Evolutionary conservation across 768 basidiomycete species (phyloP).

Genomic region (Pilatotrama ljubarskyi): DNA sequence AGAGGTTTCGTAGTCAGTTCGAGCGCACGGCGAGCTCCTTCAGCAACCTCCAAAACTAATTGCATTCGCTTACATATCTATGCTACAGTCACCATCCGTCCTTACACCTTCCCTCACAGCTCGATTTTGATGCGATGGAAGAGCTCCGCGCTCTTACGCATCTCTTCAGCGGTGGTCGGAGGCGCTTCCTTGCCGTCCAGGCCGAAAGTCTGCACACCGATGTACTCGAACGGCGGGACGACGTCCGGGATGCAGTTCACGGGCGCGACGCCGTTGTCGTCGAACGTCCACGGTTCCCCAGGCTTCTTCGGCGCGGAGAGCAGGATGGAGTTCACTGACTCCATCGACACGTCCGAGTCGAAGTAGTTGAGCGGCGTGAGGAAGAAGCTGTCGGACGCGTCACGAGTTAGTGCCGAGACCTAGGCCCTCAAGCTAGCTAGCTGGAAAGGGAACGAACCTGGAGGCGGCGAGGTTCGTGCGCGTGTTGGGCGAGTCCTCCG

Average conservation of each 20-base stretch:
- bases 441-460: constrained; percentile 36
- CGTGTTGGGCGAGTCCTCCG: constrained; percentile 65
- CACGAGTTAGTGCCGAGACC: neutral
- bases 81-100: neutral
- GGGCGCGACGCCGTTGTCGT: constrained; percentile 55
- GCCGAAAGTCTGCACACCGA: constrained; percentile 36
- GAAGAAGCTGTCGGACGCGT: constrained; percentile 43
- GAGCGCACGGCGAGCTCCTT: no score
- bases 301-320: constrained; percentile 40
- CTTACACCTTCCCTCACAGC: constrained; percentile 15
- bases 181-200: constrained; percentile 34
- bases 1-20: no score
- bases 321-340: constrained; percentile 53
- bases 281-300: constrained; percentile 41
- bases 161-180: constrained; percentile 37
- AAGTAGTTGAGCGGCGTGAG: constrained; percentile 66
- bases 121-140: constrained; percentile 32
- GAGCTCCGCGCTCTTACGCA: constrained; percentile 41
- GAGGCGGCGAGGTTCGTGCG: constrained; percentile 57
- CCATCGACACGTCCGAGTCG: constrained; percentile 62
- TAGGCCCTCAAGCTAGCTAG: neutral
- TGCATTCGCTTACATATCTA: neutral
- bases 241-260: constrained; percentile 41
- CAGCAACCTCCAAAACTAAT: no score
- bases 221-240: constrained; percentile 42